Evolutionary conservation across 139 green algal species (phyloP).

Genomic region (Volvox africanus): DNA sequence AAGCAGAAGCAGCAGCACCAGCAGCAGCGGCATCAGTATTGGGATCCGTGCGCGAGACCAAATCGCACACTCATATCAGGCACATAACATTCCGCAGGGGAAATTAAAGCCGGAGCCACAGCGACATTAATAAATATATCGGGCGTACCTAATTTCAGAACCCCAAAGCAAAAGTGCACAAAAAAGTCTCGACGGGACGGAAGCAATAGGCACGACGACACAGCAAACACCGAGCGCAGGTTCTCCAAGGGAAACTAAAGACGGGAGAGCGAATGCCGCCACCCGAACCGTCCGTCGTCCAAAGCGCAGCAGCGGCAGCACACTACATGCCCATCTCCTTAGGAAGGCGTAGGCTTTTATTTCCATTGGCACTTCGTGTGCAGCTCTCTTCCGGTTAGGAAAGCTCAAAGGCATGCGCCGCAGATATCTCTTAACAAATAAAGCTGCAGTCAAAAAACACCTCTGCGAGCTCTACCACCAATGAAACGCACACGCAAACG

Average conservation of each 20-base stretch:
- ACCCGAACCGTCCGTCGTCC: not conserved
- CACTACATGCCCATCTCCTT: not conserved
- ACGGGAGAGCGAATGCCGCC: conserved; percentile 23
- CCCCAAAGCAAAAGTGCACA: not conserved
- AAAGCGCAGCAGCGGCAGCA: not conserved
- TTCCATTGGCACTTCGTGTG: no score
- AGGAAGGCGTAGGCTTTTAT: no score
- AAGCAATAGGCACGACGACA: not conserved
- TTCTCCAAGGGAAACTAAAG: not conserved
- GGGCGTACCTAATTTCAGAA: conserved; percentile 20
- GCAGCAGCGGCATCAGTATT: no score
- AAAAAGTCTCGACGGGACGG: not conserved
- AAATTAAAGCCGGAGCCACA: not conserved
- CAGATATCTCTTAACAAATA: no score
- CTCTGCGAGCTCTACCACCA: not conserved
- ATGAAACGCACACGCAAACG: not conserved
- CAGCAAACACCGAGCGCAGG: not conserved
- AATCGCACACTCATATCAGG: not conserved
- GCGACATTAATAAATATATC: conserved; percentile 32
- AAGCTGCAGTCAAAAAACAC: not conserved
- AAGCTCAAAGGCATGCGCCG: no score
- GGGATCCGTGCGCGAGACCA: not conserved
- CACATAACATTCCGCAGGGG: not conserved
- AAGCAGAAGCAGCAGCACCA: not conserved
- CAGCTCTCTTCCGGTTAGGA: no score